Evolutionary conservation across 2,329 filamentous ascomycete species (phyloP).

Genomic region (Microdochium trichocladiopsis): DNA sequence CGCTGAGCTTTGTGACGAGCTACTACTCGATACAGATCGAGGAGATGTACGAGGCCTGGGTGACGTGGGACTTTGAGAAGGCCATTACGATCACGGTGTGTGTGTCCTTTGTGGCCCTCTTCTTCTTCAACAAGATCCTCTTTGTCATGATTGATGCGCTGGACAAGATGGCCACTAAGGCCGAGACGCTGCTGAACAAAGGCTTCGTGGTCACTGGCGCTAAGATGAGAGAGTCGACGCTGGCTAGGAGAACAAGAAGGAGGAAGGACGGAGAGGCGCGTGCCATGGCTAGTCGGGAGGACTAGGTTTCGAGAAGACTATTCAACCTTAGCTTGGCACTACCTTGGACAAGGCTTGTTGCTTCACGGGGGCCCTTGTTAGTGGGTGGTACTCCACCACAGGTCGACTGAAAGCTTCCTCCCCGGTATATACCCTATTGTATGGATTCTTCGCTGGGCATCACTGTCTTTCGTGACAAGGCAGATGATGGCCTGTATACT

Average conservation of each 20-base stretch:
- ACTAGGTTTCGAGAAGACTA: too few relatives aligned
- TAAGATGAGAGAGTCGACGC: background rate
- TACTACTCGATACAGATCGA: conserved; percentile 65
- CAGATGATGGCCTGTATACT: too few relatives aligned
- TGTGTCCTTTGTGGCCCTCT: conserved; percentile 50
- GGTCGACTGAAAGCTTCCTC: too few relatives aligned
- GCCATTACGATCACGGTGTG: conserved; percentile 57
- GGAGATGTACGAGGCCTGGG: conserved; percentile 49
- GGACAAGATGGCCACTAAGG: conserved; percentile 25
- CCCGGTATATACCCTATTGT: too few relatives aligned
- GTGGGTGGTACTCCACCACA: too few relatives aligned
- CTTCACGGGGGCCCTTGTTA: too few relatives aligned
- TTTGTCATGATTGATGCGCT: conserved; percentile 37
- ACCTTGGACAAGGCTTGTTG: too few relatives aligned
- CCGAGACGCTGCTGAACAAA: conserved; percentile 1
- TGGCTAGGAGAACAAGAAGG: background rate
- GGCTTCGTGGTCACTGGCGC: background rate
- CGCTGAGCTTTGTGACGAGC: conserved; percentile 66
- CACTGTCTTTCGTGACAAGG: too few relatives aligned
- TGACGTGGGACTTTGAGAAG: conserved; percentile 58
- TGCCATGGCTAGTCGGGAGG: too few relatives aligned
- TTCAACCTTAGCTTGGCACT: too few relatives aligned
- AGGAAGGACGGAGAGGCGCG: background rate
- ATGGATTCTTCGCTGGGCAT: too few relatives aligned
- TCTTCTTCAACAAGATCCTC: conserved; percentile 41